Conservation (phyloP, 768 basidiomycete genomes). For the Mrakia blollopis region DNA sequence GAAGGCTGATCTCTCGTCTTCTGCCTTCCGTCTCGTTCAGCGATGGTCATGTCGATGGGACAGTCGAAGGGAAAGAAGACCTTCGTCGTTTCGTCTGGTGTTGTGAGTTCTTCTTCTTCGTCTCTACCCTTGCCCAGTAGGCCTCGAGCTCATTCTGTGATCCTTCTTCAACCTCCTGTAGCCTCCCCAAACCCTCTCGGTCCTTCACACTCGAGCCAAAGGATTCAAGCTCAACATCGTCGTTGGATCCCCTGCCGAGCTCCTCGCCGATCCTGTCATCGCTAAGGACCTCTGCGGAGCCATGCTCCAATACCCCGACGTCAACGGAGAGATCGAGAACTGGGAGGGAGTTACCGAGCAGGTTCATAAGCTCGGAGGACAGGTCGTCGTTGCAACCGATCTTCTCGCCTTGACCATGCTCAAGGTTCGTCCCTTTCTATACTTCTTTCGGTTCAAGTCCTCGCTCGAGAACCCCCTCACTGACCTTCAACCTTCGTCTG, state of each 20-base stretch:
- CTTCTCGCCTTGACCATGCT: slow-evolving; percentile 86
- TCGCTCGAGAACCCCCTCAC: neutral
- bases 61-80: slow-evolving; percentile 66
- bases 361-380: slow-evolving; percentile 68
- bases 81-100: slow-evolving; percentile 77
- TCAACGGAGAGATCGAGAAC: slow-evolving; percentile 75
- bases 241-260: slow-evolving; percentile 56
- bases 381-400: slow-evolving; percentile 84
- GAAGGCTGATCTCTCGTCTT: neutral
- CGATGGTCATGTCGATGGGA: slow-evolving; percentile 89
- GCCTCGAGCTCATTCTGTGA: neutral
- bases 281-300: slow-evolving; percentile 69
- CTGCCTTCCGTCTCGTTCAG: slow-evolving; percentile 46
- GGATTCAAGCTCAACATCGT: slow-evolving; percentile 85
- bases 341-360: slow-evolving; percentile 60
- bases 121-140: too few relatives aligned
- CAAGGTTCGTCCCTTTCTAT: slow-evolving; percentile 45
- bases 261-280: slow-evolving; percentile 39
- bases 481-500: neutral
- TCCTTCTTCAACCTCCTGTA: neutral
- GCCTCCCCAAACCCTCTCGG: slow-evolving; percentile 79
- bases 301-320: slow-evolving; percentile 80
- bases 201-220: slow-evolving; percentile 82
- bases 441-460: neutral
- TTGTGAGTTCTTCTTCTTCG: slow-evolving; percentile 43